These are phyloP conservation scores for Miscanthus sacchariflorus DNA, from an alignment of 202 grass and related monocot genomes.

Conservation along the genomic window DNA sequence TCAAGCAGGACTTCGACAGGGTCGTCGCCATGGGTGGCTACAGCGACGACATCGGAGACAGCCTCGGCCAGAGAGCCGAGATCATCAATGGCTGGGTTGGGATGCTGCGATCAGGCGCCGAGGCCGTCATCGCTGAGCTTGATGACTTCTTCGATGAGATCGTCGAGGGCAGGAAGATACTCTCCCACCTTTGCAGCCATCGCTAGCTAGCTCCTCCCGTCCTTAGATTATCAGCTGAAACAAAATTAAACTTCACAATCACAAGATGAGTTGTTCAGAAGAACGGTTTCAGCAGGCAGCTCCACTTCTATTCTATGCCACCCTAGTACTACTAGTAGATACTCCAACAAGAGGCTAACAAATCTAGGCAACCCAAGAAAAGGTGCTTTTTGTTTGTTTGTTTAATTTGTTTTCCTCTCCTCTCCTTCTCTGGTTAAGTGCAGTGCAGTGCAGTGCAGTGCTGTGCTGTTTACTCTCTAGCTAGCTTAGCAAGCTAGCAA, in stretches of 20 bases:
- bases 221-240: conserved; percentile 7
- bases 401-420: conserved; percentile 3
- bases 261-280: not conserved
- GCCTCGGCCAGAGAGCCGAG: conserved; percentile 49
- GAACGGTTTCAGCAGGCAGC: not conserved
- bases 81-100: conserved; percentile 56
- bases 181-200: conserved; percentile 75
- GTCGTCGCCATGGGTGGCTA: conserved; percentile 14
- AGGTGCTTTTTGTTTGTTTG: conserved; percentile 20
- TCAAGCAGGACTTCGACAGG: conserved; percentile 64
- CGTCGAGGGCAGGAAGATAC: conserved; percentile 78
- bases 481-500: not conserved
- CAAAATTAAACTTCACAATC: not conserved
- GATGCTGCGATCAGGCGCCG: conserved; percentile 57
- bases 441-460: not conserved
- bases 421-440: not conserved
- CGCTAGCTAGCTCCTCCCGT: not conserved
- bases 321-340: conserved; percentile 23
- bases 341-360: conserved; percentile 4
- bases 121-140: conserved; percentile 48
- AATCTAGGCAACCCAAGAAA: not conserved
- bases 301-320: not conserved
- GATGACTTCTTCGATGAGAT: conserved; percentile 85
- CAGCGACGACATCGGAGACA: not conserved
- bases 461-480: not conserved